These are phyloP conservation scores for Calophaca sinica DNA, from an alignment of 306 rosid species.

Conservation along the genomic window DNA sequence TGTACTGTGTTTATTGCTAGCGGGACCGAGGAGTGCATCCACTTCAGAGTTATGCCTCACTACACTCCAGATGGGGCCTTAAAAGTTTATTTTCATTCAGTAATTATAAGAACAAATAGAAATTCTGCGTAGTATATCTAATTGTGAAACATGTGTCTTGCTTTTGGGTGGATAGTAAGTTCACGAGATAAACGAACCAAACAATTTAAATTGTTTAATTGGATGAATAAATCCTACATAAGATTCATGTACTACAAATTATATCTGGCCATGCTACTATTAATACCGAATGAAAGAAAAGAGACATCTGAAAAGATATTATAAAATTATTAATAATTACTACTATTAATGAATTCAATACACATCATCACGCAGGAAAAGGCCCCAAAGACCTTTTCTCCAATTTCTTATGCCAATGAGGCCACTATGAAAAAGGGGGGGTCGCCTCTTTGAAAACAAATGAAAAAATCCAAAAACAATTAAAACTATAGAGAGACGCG, in stretches of 20 bases:
- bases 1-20: constrained; percentile 56
- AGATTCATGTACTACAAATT: neutral
- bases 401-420: constrained; percentile 49
- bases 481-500: constrained; percentile 54
- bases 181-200: constrained; percentile 11
- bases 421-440: constrained; percentile 46
- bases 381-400: constrained; percentile 89
- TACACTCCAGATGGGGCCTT: constrained; percentile 47
- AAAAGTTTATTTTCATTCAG: constrained; percentile 31
- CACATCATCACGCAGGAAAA: constrained; percentile 64
- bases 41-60: constrained; percentile 43
- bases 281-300: constrained; percentile 20
- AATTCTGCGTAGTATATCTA: constrained; percentile 50
- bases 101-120: constrained; percentile 58
- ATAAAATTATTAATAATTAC: constrained; percentile 41
- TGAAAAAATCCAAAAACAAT: constrained; percentile 47
- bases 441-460: constrained; percentile 42
- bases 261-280: too few relatives aligned
- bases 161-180: constrained; percentile 25
- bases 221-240: neutral
- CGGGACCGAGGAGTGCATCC: constrained; percentile 60
- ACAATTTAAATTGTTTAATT: constrained; percentile 3
- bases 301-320: constrained; percentile 16
- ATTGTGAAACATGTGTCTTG: constrained; percentile 57
- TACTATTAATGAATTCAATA: constrained; percentile 62